Base-by-base conservation (phyloP, 192 early-diverging fungal species). In the Linnemannia schmuckeri region DNA sequence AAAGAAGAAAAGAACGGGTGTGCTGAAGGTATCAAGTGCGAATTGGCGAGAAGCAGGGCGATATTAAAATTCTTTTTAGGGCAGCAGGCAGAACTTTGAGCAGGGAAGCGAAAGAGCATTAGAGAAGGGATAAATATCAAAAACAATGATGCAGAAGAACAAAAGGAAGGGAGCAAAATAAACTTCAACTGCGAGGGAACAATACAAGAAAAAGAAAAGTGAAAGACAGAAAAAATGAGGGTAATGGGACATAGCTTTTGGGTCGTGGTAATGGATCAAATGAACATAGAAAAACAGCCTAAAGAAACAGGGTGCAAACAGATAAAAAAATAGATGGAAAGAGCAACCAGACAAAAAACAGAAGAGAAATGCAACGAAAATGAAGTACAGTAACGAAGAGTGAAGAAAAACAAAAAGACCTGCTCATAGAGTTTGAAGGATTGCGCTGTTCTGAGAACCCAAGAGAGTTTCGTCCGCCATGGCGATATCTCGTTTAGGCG, bases 401-500 rank as follows among this genome's bases (percentile, higher is more conserved):
- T 24, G 10, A 54, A 24, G 37, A 54, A 20, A 63, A 54, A 71
- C 33, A 57, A 42, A 77, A 52, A 63, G 46, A 37, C 63, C 79
- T 74, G 79, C 72, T 81, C 79, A 33, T 46, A 18, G 40, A 44
- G 49, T 42, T 72, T 46, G 57, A 27, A 70, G 47, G 30, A 15
- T 6, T 72, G 81, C 54, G 37, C 70, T 78, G 57, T 55, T 73
- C 76, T 63, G 70, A 54, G 75, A 49, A 68, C n/a, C 47, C 47
- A 63, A 78, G 44, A 38, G n/a, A 74, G 74, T 40, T 54, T 52
- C 17, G 66, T 63, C 33, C 41, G 57, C 55, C 44, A 18, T 30
- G 27, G 4, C 8, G n/a, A 61, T 68, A 37, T 33, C 37, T 74
- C 13, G 44, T 38, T 80, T 90, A 88, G 35, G 90, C 90, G 55